Conservation (phyloP, 208 protist genomes). For the Leishmania major region DNA sequence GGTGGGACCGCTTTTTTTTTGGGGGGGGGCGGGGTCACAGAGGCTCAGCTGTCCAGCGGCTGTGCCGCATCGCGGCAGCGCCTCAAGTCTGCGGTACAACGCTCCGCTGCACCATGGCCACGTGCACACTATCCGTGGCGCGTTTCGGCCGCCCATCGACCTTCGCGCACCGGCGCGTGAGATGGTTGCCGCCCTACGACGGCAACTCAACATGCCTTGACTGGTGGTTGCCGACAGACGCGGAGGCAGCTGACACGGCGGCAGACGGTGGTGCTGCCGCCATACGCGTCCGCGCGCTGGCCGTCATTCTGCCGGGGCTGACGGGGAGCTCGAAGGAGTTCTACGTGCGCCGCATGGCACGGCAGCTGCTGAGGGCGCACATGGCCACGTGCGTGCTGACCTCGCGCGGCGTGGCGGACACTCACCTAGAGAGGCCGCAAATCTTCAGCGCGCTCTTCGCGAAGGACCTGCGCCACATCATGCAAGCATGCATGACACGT, state of each 20-base stretch:
- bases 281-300: conserved; percentile 32
- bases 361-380: conserved; percentile 26
- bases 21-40: conserved; percentile 21
- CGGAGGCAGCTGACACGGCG: conserved; percentile 14
- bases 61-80: conserved; percentile 2
- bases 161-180: conserved; percentile 41
- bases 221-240: conserved; percentile 35
- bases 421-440: conserved; percentile 53
- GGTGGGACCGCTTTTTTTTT: conserved; percentile 18
- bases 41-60: conserved; percentile 22
- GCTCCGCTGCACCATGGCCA: conserved; percentile 64
- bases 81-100: conserved; percentile 27
- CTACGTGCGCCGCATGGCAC: conserved; percentile 60
- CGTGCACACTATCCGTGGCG: conserved; percentile 59
- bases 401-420: conserved; percentile 61
- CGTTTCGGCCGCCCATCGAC: conserved; percentile 32
- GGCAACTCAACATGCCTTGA: conserved; percentile 66
- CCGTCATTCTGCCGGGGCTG: conserved; percentile 69
- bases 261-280: conserved; percentile 1
- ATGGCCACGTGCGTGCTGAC: conserved; percentile 53
- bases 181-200: conserved; percentile 48
- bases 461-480: conserved; percentile 54
- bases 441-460: conserved; percentile 69
- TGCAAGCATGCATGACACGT: conserved; percentile 40
- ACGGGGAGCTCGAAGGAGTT: conserved; percentile 46